Percentiles rank a stretch among this genome's conserved stretches.
phyloP scores from a whole-genome alignment of 129 eudicot genomes.

The Sambucus nigra region DNA sequence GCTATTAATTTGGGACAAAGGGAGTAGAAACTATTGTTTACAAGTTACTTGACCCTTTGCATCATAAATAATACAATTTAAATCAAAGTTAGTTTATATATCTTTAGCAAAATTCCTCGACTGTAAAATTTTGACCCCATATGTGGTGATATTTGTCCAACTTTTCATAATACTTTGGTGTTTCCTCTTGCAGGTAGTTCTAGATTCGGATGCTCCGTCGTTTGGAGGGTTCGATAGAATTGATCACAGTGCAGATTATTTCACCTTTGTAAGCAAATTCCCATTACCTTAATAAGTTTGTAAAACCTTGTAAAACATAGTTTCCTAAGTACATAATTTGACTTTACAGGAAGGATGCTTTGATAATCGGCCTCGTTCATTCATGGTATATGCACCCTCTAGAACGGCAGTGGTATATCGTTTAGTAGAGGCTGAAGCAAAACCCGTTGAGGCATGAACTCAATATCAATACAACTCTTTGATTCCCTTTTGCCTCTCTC shows the following conservation, averaged over 20 bases:
- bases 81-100: too few species aligned
- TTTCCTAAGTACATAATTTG: constrained; percentile 1
- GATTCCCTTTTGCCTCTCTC: not conserved
- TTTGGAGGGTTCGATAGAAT: constrained; percentile 90
- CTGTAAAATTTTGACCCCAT: too few species aligned
- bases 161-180: not conserved
- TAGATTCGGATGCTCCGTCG: constrained; percentile 69
- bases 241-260: constrained; percentile 65
- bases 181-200: constrained; percentile 50
- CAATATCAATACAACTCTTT: not conserved
- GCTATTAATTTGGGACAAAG: too few species aligned
- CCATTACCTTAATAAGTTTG: not conserved
- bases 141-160: too few species aligned
- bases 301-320: not conserved
- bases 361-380: constrained; percentile 78
- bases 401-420: constrained; percentile 84
- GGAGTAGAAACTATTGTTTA: too few species aligned
- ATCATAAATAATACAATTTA: too few species aligned
- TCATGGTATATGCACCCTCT: constrained; percentile 75
- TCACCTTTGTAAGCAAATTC: constrained; percentile 66
- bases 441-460: constrained; percentile 15
- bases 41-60: too few species aligned
- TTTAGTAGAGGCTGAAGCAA: constrained; percentile 27
- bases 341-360: constrained; percentile 52
- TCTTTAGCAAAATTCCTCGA: too few species aligned